A percentile compares a stretch with the other conserved stretches of the same genome.
phyloP scores from a whole-genome alignment of 768 basidiomycete species.

The Psilocybe cubensis region DNA sequence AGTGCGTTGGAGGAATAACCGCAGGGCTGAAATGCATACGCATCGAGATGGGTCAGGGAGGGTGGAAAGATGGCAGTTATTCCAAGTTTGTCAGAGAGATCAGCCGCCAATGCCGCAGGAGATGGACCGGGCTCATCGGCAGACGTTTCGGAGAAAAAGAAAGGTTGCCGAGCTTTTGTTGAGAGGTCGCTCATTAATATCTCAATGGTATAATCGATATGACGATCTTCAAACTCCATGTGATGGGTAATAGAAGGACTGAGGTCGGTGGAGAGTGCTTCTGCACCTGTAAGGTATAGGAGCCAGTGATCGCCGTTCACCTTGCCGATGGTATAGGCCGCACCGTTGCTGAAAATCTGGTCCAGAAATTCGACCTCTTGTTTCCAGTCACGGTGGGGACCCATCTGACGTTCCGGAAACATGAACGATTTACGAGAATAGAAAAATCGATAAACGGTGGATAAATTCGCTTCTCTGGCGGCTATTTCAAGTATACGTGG shows the following conservation, averaged over 20 bases:
- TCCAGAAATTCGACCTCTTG: slow-evolving; percentile 93
- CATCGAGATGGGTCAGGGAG: slow-evolving; percentile 82
- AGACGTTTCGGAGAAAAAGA: slow-evolving; percentile 53
- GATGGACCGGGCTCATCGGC: slow-evolving; percentile 35
- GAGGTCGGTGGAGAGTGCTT: slow-evolving; percentile 25
- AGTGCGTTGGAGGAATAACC: slow-evolving; percentile 97
- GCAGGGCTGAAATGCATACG: slow-evolving; percentile 93
- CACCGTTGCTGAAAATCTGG: slow-evolving; percentile 82
- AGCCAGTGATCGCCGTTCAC: slow-evolving; percentile 99
- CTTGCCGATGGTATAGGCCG: slow-evolving; percentile 96
- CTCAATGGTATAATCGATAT: slow-evolving; percentile 92
- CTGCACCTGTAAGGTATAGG: slow-evolving; percentile 84
- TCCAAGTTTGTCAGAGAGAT: slow-evolving; percentile 72
- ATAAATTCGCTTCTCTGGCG: slow-evolving; percentile 62
- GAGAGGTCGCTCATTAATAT: slow-evolving; percentile 96
- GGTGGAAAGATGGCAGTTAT: slow-evolving; percentile 83
- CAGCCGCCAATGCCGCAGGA: slow-evolving; percentile 57
- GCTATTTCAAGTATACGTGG: slow-evolving; percentile 96
- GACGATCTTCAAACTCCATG: slow-evolving; percentile 21
- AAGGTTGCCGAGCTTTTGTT: slow-evolving; percentile 72
- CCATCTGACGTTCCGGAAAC: slow-evolving; percentile 95
- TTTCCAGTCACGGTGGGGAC: slow-evolving; percentile 93
- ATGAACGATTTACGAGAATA: slow-evolving; percentile 99
- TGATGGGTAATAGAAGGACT: slow-evolving; percentile 14
- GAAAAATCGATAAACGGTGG: slow-evolving; percentile 86